Evolutionary conservation across 1,139 yeast species (phyloP), one percentile per base, ranked within the genome.

Genomic region (Pichia cactophila): DNA sequence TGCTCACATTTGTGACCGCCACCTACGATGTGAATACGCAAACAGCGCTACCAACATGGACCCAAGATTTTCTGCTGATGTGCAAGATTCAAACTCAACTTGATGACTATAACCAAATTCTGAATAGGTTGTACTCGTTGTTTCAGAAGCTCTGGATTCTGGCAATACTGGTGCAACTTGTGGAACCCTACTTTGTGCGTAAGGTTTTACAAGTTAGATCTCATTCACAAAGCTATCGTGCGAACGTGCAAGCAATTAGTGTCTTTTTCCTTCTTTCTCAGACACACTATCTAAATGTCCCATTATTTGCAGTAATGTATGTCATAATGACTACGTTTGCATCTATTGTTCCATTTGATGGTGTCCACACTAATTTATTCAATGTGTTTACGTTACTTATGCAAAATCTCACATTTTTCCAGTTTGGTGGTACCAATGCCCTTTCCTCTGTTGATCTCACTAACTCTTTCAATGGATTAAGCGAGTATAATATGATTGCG

Each of bases 351-450:
- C 42, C 56, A 16, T 42, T 33, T 4, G 6, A 12, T 7, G 36
- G 47, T 5, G 26, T 31, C 12, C 40, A 50, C 14, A 50, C 58
- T 6, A 60, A 55, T 50, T 38, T 51, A 9, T 46, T 59, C 5
- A 52, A 63, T 6, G 12, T 59, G 20, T 60, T 61, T 50, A 58
- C 58, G n/a, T 42, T 62, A 4, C 43, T 77, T 8, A 59, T 87
- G 44, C 95, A 89, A 62, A 83, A 87, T 57, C 70, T 88, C 44
- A 71, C 92, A 0, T 92, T 90, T 62, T 92, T 87, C 68, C 86
- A 88, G 12, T 75, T 85, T 67, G 97, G 97, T 0, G 88, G 87
- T 50, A 89, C 97, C 0, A 92, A 92, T 61, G 89, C 96, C 45
- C 74, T 92, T 58, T 94, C 97, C 0, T 85, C 97, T 0, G 81